Percentiles rank a stretch among this genome's conserved stretches.
Conservation (phyloP, 768 basidiomycete species). For the Mycena crocata region DNA sequence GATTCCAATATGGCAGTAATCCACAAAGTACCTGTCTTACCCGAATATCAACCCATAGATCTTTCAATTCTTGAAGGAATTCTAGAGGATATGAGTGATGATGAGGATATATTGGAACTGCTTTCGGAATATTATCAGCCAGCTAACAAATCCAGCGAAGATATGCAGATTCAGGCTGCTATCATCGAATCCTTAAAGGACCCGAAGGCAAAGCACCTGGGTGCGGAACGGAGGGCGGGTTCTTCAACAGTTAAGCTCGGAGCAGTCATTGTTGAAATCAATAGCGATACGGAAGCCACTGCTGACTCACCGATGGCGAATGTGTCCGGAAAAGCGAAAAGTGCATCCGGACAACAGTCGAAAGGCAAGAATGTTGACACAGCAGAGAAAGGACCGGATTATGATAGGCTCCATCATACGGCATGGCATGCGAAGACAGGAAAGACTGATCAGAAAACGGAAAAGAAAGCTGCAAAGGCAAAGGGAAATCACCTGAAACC, state of each 20-base stretch:
- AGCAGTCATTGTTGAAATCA: neutral
- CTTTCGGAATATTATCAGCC: neutral
- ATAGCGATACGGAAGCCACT: neutral
- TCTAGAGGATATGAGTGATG: neutral
- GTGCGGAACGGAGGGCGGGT: constrained; percentile 13
- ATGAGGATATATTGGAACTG: neutral
- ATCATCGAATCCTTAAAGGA: constrained; percentile 5
- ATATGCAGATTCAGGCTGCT: neutral
- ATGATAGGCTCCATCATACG: neutral
- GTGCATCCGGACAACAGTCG: too few species aligned
- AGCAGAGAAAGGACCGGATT: neutral
- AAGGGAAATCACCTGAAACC: constrained; percentile 6
- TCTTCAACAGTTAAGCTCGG: neutral
- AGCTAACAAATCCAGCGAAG: neutral
- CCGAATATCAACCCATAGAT: neutral
- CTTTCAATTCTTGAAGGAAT: neutral
- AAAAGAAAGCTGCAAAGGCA: neutral
- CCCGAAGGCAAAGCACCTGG: neutral
- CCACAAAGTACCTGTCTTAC: neutral
- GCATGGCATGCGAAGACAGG: neutral
- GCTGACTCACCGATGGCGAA: neutral
- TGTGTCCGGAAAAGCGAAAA: too few species aligned
- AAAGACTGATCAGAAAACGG: neutral
- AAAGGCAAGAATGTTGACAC: too few species aligned
- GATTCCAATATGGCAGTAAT: too few species aligned